Conservation (phyloP, 768 basidiomycete species). For the Kondoa subrosea region DNA sequence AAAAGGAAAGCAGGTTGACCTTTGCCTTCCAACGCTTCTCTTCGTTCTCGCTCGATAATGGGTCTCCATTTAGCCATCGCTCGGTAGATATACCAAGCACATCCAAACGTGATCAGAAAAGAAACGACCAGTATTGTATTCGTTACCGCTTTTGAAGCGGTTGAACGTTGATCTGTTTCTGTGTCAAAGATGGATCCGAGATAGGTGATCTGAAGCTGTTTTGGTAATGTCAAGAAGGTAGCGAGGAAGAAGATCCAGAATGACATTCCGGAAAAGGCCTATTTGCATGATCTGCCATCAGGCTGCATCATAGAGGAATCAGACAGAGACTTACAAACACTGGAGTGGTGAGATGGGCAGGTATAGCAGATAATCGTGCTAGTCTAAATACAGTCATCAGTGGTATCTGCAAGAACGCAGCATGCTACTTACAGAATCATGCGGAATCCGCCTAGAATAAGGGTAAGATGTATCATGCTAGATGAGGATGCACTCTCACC, state of each 20-base stretch:
- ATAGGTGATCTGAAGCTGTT: conserved; percentile 83
- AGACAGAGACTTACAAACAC: conserved; percentile 43
- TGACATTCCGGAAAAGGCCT: conserved; percentile 64
- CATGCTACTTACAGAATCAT: conserved; percentile 40
- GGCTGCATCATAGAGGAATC: conserved; percentile 26
- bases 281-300: conserved; percentile 52
- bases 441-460: conserved; percentile 76
- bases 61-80: conserved; percentile 43
- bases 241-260: conserved; percentile 61
- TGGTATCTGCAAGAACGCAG: background rate
- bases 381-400: conserved; percentile 31
- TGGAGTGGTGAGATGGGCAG: conserved; percentile 75
- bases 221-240: conserved; percentile 65
- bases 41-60: conserved; percentile 25
- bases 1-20: background rate
- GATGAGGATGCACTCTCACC: no score
- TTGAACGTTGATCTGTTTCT: conserved; percentile 6
- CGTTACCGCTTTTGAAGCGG: conserved; percentile 46
- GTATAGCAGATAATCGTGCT: conserved; percentile 63
- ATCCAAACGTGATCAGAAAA: conserved; percentile 50
- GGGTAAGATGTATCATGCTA: no score
- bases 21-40: background rate
- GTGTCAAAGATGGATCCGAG: conserved; percentile 16
- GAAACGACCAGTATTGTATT: conserved; percentile 53
- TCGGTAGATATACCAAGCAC: conserved; percentile 68